These are phyloP conservation scores for Cladophialophora carrionii DNA, from an alignment of 2,329 filamentous ascomycete genomes.

Conservation along the genomic window DNA sequence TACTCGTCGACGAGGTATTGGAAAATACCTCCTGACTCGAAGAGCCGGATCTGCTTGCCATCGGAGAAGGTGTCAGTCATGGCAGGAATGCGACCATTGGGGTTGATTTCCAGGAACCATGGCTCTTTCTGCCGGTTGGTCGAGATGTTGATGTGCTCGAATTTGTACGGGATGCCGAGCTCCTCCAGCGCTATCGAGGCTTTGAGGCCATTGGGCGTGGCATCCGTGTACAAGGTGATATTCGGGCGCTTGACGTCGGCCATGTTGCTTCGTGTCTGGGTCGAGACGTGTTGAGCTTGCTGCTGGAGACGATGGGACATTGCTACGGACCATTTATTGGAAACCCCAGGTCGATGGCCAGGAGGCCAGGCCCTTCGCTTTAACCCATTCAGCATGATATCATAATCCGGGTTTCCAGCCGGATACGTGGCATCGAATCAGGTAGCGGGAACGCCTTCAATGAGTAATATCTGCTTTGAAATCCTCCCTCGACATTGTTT, in stretches of 20 bases:
- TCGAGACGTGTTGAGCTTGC: constrained; percentile 24
- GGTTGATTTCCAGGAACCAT: constrained; percentile 91
- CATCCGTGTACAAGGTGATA: constrained; percentile 80
- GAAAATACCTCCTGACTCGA: constrained; percentile 82
- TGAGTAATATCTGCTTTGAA: not conserved
- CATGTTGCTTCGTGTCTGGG: constrained; percentile 19
- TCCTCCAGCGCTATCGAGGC: constrained; percentile 85
- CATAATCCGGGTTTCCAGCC: not conserved
- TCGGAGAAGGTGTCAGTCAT: constrained; percentile 67
- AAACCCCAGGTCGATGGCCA: not conserved
- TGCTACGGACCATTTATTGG: not conserved
- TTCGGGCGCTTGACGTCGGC: constrained; percentile 22
- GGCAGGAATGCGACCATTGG: constrained; percentile 88
- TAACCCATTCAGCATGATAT: not conserved
- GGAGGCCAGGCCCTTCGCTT: not conserved
- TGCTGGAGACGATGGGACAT: constrained; percentile 28
- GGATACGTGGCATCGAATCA: not conserved
- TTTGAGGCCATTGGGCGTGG: constrained; percentile 90
- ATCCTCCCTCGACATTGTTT: not conserved
- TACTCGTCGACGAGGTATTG: constrained; percentile 83
- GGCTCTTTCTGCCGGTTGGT: constrained; percentile 81
- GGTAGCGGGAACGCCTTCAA: not conserved
- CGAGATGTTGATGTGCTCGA: constrained; percentile 48
- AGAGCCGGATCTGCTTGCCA: constrained; percentile 65
- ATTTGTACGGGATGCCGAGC: constrained; percentile 58